These are phyloP conservation scores for Aspergillus vadensis DNA, from an alignment of 2,329 filamentous ascomycete genomes.

Conservation along the genomic window DNA sequence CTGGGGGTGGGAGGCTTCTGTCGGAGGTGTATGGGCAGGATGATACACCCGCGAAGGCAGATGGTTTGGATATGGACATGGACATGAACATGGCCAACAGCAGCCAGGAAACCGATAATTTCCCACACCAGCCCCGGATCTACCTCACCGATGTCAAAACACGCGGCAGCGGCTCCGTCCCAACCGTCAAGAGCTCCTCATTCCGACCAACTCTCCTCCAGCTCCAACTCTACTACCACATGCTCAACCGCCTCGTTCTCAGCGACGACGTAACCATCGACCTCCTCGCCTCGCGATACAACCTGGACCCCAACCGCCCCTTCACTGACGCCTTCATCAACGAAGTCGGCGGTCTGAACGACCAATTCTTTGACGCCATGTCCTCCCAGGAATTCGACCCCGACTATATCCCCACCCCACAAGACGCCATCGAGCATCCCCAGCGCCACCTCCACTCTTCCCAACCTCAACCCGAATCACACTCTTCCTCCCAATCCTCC, in stretches of 20 bases:
- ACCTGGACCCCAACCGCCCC: slow-evolving; percentile 61
- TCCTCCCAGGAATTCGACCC: slow-evolving; percentile 36
- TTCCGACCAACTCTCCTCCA: slow-evolving; percentile 80
- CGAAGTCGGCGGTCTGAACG: slow-evolving; percentile 69
- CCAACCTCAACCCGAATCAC: slow-evolving; percentile 15
- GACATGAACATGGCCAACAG: slow-evolving; percentile 13
- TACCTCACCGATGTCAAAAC: slow-evolving; percentile 93
- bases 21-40: slow-evolving; percentile 32
- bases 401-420: slow-evolving; percentile 26
- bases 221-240: slow-evolving; percentile 83
- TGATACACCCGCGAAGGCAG: slow-evolving; percentile 6
- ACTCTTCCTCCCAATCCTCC: slow-evolving; percentile 24
- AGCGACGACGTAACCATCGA: slow-evolving; percentile 69
- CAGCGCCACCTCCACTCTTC: neutral
- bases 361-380: slow-evolving; percentile 61
- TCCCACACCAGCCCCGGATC: slow-evolving; percentile 43
- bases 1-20: slow-evolving; percentile 38
- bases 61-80: neutral
- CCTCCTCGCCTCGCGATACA: slow-evolving; percentile 70
- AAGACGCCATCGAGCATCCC: slow-evolving; percentile 24
- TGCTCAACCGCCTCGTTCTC: slow-evolving; percentile 72
- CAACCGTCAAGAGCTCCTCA: slow-evolving; percentile 59
- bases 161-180: slow-evolving; percentile 62
- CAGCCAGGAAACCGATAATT: slow-evolving; percentile 21
- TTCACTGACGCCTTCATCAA: slow-evolving; percentile 82